Evolutionary conservation across 805 yeast species (phyloP).

Genomic region (Barnettozyma wickerhamii): DNA sequence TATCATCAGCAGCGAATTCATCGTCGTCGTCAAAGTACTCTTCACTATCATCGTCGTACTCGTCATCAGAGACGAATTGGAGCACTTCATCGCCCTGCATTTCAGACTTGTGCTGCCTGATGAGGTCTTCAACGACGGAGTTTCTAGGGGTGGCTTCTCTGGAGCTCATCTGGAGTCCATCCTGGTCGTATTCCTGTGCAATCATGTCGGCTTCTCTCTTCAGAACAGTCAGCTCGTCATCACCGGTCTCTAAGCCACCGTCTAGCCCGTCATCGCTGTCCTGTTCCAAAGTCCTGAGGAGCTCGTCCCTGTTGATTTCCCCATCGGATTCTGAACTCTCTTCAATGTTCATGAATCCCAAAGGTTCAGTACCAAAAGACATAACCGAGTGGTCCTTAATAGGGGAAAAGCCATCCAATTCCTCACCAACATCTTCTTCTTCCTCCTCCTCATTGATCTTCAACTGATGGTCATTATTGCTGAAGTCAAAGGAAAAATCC

Average conservation of each 20-base stretch:
- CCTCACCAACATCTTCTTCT: constrained; percentile 65
- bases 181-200: constrained; percentile 33
- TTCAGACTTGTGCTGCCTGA: constrained; percentile 42
- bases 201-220: constrained; percentile 41
- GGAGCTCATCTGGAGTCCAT: constrained; percentile 23
- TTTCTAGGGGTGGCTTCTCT: constrained; percentile 29
- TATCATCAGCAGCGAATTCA: constrained; percentile 18
- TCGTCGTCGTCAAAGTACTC: constrained; percentile 23
- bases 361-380: constrained; percentile 19
- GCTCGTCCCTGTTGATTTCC: constrained; percentile 50
- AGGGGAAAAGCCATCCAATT: constrained; percentile 24
- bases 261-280: constrained; percentile 30
- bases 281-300: constrained; percentile 32
- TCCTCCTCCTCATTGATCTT: constrained; percentile 24
- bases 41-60: constrained; percentile 21
- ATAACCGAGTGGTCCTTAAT: constrained; percentile 14
- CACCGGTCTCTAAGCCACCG: constrained; percentile 32
- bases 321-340: constrained; percentile 48
- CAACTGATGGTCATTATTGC: constrained; percentile 35
- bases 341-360: constrained; percentile 23
- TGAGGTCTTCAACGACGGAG: constrained; percentile 28
- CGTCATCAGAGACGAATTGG: constrained; percentile 32
- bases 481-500: constrained; percentile 38
- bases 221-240: constrained; percentile 32
- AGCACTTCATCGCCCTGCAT: constrained; percentile 35